These are phyloP conservation scores for Vachellia pachyceras DNA, from an alignment of 306 rosid species.

Conservation along the genomic window DNA sequence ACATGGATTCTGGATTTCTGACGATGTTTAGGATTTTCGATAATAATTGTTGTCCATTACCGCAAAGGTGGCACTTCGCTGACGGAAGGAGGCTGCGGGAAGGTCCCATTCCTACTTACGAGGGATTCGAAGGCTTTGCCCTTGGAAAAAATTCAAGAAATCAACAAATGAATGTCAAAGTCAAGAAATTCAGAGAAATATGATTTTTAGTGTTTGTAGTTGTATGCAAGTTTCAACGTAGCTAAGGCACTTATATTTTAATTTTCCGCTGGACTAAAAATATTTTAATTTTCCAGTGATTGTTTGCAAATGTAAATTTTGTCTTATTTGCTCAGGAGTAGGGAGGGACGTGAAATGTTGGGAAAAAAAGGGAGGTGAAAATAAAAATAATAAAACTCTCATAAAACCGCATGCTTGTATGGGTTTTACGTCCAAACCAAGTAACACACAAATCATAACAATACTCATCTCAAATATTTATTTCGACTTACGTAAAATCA, in stretches of 20 bases:
- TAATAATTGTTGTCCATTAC: not conserved
- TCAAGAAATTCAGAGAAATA: not conserved
- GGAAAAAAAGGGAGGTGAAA: no score
- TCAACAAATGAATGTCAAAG: not conserved
- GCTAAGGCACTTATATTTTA: not conserved
- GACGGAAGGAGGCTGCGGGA: not conserved
- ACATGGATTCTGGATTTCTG: not conserved
- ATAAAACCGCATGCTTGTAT: no score
- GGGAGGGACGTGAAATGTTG: no score
- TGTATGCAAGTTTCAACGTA: not conserved
- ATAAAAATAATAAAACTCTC: no score
- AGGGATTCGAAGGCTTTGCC: not conserved
- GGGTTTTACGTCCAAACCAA: no score
- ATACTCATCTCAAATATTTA: no score
- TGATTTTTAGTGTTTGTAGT: not conserved
- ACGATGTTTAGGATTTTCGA: not conserved
- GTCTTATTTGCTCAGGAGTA: no score
- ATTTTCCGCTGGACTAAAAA: not conserved
- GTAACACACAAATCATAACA: no score
- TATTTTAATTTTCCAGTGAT: not conserved
- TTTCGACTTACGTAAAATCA: no score
- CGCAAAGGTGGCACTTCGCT: not conserved
- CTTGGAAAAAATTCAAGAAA: not conserved
- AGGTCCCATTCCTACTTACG: not conserved
- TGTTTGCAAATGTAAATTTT: no score